Conservation (phyloP, 2,329 filamentous ascomycete species). For the Fusarium fracticaudum region DNA sequence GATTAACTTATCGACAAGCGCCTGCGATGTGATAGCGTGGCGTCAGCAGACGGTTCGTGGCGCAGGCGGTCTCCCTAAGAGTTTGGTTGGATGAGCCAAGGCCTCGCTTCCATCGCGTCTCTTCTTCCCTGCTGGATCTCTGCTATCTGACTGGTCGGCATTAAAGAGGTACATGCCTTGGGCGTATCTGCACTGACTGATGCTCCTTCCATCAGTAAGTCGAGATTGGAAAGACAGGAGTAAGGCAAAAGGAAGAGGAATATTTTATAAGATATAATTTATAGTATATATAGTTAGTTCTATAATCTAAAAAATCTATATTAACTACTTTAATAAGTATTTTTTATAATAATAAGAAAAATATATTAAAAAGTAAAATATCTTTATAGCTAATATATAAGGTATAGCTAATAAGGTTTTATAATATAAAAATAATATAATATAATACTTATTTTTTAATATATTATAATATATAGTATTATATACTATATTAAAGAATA, state of each 20-base stretch:
- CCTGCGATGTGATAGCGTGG: conserved; percentile 33
- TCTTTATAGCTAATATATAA: too few relatives aligned
- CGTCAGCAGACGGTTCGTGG: conserved; percentile 27
- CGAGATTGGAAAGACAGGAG: conserved; percentile 8
- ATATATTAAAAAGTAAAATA: too few relatives aligned
- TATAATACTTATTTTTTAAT: too few relatives aligned
- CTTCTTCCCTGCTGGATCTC: conserved; percentile 13
- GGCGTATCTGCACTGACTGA: conserved; percentile 10
- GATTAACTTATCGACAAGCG: conserved; percentile 26
- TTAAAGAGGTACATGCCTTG: conserved; percentile 13
- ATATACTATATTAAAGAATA: too few relatives aligned
- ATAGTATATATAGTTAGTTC: too few relatives aligned
- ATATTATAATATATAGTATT: too few relatives aligned
- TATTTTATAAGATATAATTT: too few relatives aligned
- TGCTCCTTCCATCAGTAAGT: conserved; percentile 24
- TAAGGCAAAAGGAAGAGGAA: conserved; percentile 21
- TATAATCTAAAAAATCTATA: too few relatives aligned
- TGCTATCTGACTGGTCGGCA: conserved; percentile 11
- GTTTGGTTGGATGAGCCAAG: conserved; percentile 20
- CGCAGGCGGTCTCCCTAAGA: conserved; percentile 20
- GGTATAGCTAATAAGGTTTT: too few relatives aligned
- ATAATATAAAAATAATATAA: too few relatives aligned
- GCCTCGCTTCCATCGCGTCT: conserved; percentile 6
- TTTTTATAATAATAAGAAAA: too few relatives aligned
- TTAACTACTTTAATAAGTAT: too few relatives aligned